Base-by-base conservation (phyloP, 2,329 filamentous ascomycete genomes). In the Gnomoniopsis sp. region DNA sequence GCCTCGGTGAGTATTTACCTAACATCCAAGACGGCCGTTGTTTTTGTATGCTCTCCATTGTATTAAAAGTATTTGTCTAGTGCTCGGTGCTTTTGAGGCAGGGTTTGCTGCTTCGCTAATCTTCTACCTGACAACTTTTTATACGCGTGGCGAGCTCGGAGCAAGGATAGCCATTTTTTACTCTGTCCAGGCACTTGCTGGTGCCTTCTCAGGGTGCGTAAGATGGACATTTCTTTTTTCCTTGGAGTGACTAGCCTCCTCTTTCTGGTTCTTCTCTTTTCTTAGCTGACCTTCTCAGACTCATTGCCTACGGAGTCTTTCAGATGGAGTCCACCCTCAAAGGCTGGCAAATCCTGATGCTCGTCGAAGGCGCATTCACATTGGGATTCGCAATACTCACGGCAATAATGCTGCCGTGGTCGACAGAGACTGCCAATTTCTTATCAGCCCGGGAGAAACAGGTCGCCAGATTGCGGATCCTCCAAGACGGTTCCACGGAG, bases 81-180 rank as follows among this genome's bases (percentile, higher is more conserved):
- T 51, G 12, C 33, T 51, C 12, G 49, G 49, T 22, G 30, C 34
- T 12, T 51, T 51, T 38, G 49, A 51, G 23, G 49, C 49, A 22
- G 49, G 49, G 11, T 51, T 51, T 22, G 49, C 49, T 17, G 49
- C 49, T 4, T 51, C 49, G 19, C 30, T 51, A 2, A 51, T 51
- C 6, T 51, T 51, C 33, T 51, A 51, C 33, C 33, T 51, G 6
- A 55, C 53, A 7, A 55, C 53, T 8, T 88, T 88, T 69, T 89
- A 89, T 68, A 81, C 84, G 12, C 78, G 86, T 55, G 83, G 81
- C 22, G 87, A 89, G 67, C 77, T 89, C 2, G 86, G 86, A 8
- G 75, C 85, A 17, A 79, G 87, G 2, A 75, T 89, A 2, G 88
- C 88, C 52, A 74, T 91, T 62, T 91, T 91, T 75, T 93, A 92